phyloP scores from a whole-genome alignment of 2,329 filamentous ascomycete genomes.

The Rutstroemia sp. region DNA sequence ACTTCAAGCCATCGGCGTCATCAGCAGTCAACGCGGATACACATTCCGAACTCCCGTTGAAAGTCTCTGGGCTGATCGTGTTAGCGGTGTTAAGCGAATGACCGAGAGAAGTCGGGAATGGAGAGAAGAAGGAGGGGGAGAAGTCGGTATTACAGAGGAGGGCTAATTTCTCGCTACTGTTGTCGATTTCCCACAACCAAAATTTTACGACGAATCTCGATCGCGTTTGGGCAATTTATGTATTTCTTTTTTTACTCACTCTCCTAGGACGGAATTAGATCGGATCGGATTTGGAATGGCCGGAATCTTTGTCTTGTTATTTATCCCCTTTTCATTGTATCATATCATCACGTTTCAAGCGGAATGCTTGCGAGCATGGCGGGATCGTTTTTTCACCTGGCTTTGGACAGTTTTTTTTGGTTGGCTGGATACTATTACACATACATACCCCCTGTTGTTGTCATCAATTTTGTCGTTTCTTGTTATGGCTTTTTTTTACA shows the following conservation, averaged over 20 bases:
- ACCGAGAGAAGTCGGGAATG: constrained; percentile 84
- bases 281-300: background rate
- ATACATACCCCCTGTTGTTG: background rate
- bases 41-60: constrained; percentile 90
- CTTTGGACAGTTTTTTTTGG: background rate
- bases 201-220: background rate
- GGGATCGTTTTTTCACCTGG: background rate
- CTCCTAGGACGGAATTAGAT: background rate
- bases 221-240: background rate
- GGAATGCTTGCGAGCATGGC: background rate
- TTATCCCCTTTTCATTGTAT: background rate
- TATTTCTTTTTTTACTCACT: background rate
- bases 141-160: constrained; percentile 29
- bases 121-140: constrained; percentile 62
- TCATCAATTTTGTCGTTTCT: background rate
- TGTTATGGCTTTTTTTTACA: background rate
- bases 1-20: constrained; percentile 91
- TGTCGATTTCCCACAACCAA: no score
- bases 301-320: background rate
- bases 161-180: constrained; percentile 13
- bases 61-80: constrained; percentile 77
- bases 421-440: background rate
- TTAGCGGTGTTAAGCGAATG: constrained; percentile 72
- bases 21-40: constrained; percentile 87
- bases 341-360: background rate